Evolutionary conservation across 345 rosid genomes (phyloP).

Genomic region (Arabidopsis suecica): DNA sequence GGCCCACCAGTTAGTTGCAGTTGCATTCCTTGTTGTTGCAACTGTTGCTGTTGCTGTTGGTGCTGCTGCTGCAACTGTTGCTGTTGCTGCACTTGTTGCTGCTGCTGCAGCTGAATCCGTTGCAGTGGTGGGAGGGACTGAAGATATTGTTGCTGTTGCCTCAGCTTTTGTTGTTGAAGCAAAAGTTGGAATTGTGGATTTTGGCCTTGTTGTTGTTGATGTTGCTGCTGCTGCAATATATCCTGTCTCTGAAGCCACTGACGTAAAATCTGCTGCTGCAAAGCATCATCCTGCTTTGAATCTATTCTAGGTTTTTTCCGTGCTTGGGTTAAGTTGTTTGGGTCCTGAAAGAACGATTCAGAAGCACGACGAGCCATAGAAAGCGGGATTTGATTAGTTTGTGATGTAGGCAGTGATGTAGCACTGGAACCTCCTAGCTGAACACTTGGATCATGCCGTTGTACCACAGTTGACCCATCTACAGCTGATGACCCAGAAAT

Average conservation of each 20-base stretch:
- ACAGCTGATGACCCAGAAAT: conserved; percentile 85
- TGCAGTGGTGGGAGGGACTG: conserved; percentile 88
- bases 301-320: conserved; percentile 85
- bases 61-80: conserved; percentile 76
- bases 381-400: conserved; percentile 64
- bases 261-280: conserved; percentile 82
- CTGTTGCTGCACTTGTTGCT: conserved; percentile 59
- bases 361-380: conserved; percentile 66
- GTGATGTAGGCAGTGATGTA: conserved; percentile 69
- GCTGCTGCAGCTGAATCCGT: conserved; percentile 87
- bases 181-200: conserved; percentile 75
- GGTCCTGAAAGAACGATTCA: conserved; percentile 77
- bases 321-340: conserved; percentile 64
- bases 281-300: conserved; percentile 85
- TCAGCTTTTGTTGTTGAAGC: conserved; percentile 65
- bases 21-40: conserved; percentile 86
- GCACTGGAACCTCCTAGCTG: conserved; percentile 81
- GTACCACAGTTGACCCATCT: conserved; percentile 85
- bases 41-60: conserved; percentile 41
- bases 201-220: conserved; percentile 60
- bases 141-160: conserved; percentile 63
- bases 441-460: conserved; percentile 70
- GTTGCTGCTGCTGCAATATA: conserved; percentile 61
- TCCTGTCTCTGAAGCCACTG: conserved; percentile 91
- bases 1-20: conserved; percentile 49